Conservation (phyloP, 2,329 filamentous ascomycete genomes). For the Hypoxylon sp. region DNA sequence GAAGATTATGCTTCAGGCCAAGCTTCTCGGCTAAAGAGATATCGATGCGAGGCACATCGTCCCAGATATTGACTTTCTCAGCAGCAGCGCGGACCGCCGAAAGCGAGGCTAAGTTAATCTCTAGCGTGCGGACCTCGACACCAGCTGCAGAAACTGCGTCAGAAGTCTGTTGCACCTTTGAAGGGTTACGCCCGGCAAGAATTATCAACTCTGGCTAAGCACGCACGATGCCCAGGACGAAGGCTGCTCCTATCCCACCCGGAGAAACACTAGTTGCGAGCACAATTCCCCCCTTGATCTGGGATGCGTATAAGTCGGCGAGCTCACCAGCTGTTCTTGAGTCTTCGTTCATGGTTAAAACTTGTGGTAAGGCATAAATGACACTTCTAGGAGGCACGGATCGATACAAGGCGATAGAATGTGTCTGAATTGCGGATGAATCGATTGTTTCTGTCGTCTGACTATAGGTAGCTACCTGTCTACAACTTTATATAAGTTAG, state of each 20-base stretch:
- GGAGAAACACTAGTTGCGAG: slow-evolving; percentile 61
- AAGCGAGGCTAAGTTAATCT: slow-evolving; percentile 39
- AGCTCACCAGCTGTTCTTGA: slow-evolving; percentile 21
- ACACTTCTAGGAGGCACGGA: background rate
- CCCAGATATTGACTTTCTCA: slow-evolving; percentile 54
- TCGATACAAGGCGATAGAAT: background rate
- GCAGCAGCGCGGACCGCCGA: slow-evolving; percentile 55
- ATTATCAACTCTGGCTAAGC: slow-evolving; percentile 60
- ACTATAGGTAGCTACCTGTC: background rate
- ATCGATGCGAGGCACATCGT: slow-evolving; percentile 48
- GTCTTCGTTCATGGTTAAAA: background rate
- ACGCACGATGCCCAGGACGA: slow-evolving; percentile 57
- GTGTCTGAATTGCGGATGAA: background rate
- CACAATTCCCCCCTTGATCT: slow-evolving; percentile 53
- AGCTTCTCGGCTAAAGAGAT: slow-evolving; percentile 46
- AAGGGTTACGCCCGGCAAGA: slow-evolving; percentile 60
- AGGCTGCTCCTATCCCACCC: slow-evolving; percentile 57
- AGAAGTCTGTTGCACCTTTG: slow-evolving; percentile 59
- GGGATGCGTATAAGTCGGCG: slow-evolving; percentile 9
- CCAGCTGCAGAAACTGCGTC: slow-evolving; percentile 54
- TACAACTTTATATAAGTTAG: slow-evolving; percentile 1
- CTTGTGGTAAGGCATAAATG: background rate
- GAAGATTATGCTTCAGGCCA: slow-evolving; percentile 24
- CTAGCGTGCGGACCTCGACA: slow-evolving; percentile 55
- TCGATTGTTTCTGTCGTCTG: background rate